Percentiles rank a stretch among this genome's conserved stretches.
Conservation (phyloP, 768 basidiomycete species). For the Galerina marginata region DNA sequence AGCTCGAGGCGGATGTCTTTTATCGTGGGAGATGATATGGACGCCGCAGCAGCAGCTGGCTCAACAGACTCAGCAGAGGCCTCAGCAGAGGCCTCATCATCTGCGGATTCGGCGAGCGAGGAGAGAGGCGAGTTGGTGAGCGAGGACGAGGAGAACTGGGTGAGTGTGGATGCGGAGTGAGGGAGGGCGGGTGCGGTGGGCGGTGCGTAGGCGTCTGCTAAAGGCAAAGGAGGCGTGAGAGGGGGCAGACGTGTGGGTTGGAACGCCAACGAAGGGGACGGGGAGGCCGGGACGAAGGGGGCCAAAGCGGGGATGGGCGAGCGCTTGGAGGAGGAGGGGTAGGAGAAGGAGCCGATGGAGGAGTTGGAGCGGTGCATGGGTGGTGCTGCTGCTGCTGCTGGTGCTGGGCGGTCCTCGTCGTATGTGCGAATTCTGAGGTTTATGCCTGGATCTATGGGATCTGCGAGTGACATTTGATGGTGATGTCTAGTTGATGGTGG, state of each 20-base stretch:
- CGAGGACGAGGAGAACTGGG: conserved; percentile 7
- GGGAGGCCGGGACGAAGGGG: conserved; percentile 7
- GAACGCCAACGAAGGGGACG: not conserved
- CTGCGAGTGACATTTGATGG: conserved; percentile 28
- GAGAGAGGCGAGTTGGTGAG: not conserved
- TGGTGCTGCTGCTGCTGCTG: conserved; percentile 1
- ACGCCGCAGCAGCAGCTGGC: too few species aligned
- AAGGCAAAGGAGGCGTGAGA: not conserved
- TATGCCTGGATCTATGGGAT: conserved; percentile 37
- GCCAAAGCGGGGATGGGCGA: conserved; percentile 7
- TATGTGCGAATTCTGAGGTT: not conserved
- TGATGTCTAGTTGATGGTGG: conserved; percentile 9
- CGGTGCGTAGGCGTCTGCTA: not conserved
- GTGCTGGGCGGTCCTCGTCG: not conserved
- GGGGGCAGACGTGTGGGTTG: not conserved
- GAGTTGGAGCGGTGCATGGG: conserved; percentile 5
- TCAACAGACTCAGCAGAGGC: not conserved
- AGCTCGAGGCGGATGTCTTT: conserved; percentile 30
- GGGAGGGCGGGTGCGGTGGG: not conserved
- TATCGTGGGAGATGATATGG: conserved; percentile 3
- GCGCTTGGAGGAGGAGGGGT: conserved; percentile 4
- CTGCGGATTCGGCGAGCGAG: not conserved
- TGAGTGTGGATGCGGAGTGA: conserved; percentile 8
- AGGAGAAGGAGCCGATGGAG: conserved; percentile 15
- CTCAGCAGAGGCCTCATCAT: not conserved